These are phyloP conservation scores for Pleurotus eryngii DNA, from an alignment of 768 basidiomycete species.

Conservation along the genomic window DNA sequence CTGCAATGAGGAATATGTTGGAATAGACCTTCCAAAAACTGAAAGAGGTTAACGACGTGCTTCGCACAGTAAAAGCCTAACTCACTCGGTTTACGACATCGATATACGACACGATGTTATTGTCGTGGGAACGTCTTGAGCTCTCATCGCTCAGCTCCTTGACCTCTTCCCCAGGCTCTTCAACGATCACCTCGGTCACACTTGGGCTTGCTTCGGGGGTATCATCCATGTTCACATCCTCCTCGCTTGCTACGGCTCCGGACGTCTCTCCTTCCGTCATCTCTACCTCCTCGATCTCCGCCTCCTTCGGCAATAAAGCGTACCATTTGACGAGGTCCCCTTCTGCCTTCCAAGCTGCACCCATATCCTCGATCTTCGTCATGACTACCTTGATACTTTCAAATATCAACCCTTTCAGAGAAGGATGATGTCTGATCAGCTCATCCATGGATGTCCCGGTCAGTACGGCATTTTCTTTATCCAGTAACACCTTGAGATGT, in stretches of 20 bases:
- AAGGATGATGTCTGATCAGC: slow-evolving; percentile 92
- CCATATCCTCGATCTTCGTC: slow-evolving; percentile 70
- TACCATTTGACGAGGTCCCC: slow-evolving; percentile 69
- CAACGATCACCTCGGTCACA: slow-evolving; percentile 17
- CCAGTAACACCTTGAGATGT: slow-evolving; percentile 79
- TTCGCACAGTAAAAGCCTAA: not conserved
- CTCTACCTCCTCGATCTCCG: slow-evolving; percentile 32
- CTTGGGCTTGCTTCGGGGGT: slow-evolving; percentile 14
- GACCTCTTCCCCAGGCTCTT: slow-evolving; percentile 14
- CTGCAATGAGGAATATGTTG: slow-evolving; percentile 87
- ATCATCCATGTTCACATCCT: slow-evolving; percentile 10
- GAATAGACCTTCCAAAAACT: slow-evolving; percentile 95
- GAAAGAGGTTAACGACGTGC: slow-evolving; percentile 8
- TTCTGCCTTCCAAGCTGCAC: slow-evolving; percentile 53
- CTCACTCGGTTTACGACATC: slow-evolving; percentile 77
- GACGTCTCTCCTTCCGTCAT: slow-evolving; percentile 44
- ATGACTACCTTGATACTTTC: slow-evolving; percentile 71
- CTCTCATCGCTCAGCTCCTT: slow-evolving; percentile 28
- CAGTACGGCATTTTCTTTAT: slow-evolving; percentile 89
- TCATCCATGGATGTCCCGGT: slow-evolving; percentile 93
- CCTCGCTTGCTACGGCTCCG: slow-evolving; percentile 9
- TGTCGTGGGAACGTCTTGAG: slow-evolving; percentile 60
- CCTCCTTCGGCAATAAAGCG: slow-evolving; percentile 35
- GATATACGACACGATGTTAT: slow-evolving; percentile 71
- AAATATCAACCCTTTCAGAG: slow-evolving; percentile 76